These are phyloP conservation scores for Lactifluus volemus DNA, from an alignment of 768 basidiomycete genomes.

Conservation along the genomic window DNA sequence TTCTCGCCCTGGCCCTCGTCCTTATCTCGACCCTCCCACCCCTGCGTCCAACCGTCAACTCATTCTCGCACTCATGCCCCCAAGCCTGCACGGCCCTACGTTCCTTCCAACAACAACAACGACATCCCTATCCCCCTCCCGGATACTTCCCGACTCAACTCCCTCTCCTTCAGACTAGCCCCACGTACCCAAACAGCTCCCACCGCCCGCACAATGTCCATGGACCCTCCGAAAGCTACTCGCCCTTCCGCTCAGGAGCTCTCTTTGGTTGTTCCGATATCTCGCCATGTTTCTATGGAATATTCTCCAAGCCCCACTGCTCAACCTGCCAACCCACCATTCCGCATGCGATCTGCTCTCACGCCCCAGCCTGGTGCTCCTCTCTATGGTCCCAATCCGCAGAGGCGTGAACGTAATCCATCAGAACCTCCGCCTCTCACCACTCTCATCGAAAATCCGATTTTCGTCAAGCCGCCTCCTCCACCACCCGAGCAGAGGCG, in stretches of 20 bases:
- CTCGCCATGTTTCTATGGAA: slow-evolving; percentile 38
- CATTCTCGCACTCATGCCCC: slow-evolving; percentile 7
- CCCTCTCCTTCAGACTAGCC: not conserved
- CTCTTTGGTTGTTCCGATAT: slow-evolving; percentile 28
- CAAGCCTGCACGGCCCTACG: slow-evolving; percentile 8
- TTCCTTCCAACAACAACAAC: slow-evolving; percentile 3
- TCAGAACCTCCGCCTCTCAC: slow-evolving; percentile 67
- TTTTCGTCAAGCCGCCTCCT: slow-evolving; percentile 57
- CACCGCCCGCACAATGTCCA: slow-evolving; percentile 57
- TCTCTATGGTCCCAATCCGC: slow-evolving; percentile 35
- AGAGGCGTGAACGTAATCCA: slow-evolving; percentile 37
- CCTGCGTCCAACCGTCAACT: slow-evolving; percentile 7
- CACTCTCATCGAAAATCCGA: slow-evolving; percentile 52
- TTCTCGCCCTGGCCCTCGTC: not conserved
- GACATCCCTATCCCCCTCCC: slow-evolving; percentile 18
- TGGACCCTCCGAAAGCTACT: slow-evolving; percentile 43
- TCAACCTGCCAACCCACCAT: slow-evolving; percentile 36
- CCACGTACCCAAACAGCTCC: slow-evolving; percentile 3
- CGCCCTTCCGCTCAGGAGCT: slow-evolving; percentile 17
- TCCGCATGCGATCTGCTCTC: slow-evolving; percentile 59
- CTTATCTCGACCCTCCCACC: slow-evolving; percentile 18
- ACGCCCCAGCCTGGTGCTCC: slow-evolving; percentile 54
- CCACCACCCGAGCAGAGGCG: slow-evolving; percentile 20
- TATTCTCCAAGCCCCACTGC: slow-evolving; percentile 22
- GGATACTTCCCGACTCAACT: slow-evolving; percentile 14